phyloP scores from a whole-genome alignment of 176 grass and related monocot species.

The Phragmites australis region DNA sequence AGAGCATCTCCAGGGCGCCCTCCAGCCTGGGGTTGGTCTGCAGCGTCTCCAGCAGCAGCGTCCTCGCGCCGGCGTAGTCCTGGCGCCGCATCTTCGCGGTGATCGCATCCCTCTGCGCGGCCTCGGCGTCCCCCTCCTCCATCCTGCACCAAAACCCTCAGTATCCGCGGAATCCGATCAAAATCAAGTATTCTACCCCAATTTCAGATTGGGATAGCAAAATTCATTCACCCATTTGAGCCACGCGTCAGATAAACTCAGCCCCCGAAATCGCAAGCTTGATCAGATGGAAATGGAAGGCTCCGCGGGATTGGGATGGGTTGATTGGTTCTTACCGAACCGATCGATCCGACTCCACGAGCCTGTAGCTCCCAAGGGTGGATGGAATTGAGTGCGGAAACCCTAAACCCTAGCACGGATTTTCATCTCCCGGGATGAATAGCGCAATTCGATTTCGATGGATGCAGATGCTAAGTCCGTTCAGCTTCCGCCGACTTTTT shows the following conservation, averaged over 20 bases:
- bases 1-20: slow-evolving; percentile 61
- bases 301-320: background rate
- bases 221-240: background rate
- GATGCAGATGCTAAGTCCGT: background rate
- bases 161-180: background rate
- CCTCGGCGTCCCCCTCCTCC: slow-evolving; percentile 24
- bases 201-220: background rate
- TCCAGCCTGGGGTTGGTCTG: slow-evolving; percentile 55
- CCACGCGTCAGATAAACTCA: background rate
- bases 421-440: background rate
- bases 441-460: background rate
- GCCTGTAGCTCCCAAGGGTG: background rate
- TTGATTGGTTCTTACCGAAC: slow-evolving; percentile 27
- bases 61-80: slow-evolving; percentile 62
- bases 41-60: slow-evolving; percentile 61
- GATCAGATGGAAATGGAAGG: background rate
- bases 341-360: background rate
- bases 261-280: background rate
- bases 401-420: slow-evolving; percentile 33
- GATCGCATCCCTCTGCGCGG: slow-evolving; percentile 42
- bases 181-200: background rate
- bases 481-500: no score
- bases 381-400: background rate
- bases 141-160: slow-evolving; percentile 15
- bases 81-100: slow-evolving; percentile 35